Conservation (phyloP, 768 basidiomycete species). For the Mycena galopus region DNA sequence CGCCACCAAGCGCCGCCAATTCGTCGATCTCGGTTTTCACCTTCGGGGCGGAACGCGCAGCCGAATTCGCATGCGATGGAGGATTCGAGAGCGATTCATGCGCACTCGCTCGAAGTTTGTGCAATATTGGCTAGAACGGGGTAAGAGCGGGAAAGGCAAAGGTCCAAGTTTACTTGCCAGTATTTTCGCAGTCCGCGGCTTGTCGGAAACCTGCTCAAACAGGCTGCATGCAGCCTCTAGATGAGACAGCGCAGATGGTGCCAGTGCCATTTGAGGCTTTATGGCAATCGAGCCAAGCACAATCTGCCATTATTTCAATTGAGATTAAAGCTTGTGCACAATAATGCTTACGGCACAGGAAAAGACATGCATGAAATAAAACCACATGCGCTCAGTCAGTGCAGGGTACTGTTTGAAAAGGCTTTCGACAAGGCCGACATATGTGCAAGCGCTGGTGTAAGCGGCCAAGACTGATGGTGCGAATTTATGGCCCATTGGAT, state of each 20-base stretch:
- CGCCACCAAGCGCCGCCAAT: slow-evolving; percentile 70
- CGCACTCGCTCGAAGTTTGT: slow-evolving; percentile 68
- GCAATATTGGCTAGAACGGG: slow-evolving; percentile 66
- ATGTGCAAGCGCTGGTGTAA: slow-evolving; percentile 77
- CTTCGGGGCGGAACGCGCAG: slow-evolving; percentile 53
- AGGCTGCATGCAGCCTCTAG: slow-evolving; percentile 73
- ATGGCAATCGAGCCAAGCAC: slow-evolving; percentile 78
- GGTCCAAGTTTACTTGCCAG: slow-evolving; percentile 57
- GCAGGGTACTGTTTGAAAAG: slow-evolving; percentile 74
- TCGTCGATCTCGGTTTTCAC: slow-evolving; percentile 75
- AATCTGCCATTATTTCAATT: slow-evolving; percentile 56
- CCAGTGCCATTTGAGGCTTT: slow-evolving; percentile 73
- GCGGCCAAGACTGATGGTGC: slow-evolving; percentile 77
- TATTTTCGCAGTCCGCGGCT: slow-evolving; percentile 67
- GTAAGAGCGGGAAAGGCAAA: background rate
- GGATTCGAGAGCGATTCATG: slow-evolving; percentile 53
- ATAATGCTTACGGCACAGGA: slow-evolving; percentile 69
- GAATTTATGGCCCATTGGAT: slow-evolving; percentile 79
- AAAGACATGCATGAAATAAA: slow-evolving; percentile 79
- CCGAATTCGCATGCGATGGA: slow-evolving; percentile 39
- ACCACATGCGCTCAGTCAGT: slow-evolving; percentile 81
- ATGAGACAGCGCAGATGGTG: slow-evolving; percentile 76
- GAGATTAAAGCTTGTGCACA: background rate
- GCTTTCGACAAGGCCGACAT: slow-evolving; percentile 74
- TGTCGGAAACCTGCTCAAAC: slow-evolving; percentile 68